Evolutionary conservation across 1,284 basidiomycete species (phyloP).

Genomic region (Tilletia setariae): DNA sequence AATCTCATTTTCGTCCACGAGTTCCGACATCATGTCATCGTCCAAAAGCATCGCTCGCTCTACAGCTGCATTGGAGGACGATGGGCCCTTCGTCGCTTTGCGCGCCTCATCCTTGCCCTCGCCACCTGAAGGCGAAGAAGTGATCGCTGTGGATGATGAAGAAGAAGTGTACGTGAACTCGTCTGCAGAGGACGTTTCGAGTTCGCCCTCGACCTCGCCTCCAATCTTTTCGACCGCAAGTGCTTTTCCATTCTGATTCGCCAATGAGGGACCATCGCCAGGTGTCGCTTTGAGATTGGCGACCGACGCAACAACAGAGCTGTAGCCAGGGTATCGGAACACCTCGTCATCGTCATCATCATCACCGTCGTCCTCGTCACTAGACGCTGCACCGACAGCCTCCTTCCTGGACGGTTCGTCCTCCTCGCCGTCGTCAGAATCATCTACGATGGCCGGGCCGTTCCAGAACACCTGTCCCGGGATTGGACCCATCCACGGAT

Average conservation of each 20-base stretch:
- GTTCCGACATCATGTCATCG: too few relatives aligned
- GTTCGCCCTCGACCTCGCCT: conserved; percentile 2
- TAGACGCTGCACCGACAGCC: background rate
- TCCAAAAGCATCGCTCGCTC: too few relatives aligned
- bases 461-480: conserved; percentile 10
- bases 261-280: background rate
- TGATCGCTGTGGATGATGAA: background rate
- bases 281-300: background rate
- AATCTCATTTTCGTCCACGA: too few relatives aligned
- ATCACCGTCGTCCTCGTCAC: background rate
- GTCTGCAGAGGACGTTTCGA: too few relatives aligned
- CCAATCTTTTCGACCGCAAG: too few relatives aligned
- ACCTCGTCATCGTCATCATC: conserved; percentile 12
- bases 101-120: too few relatives aligned
- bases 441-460: conserved; percentile 3
- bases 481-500: conserved; percentile 7
- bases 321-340: background rate
- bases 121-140: too few relatives aligned
- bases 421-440: background rate
- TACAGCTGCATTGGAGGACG: too few relatives aligned
- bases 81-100: too few relatives aligned
- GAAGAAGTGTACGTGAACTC: background rate
- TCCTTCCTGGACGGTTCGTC: background rate
- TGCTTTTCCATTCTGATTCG: background rate
- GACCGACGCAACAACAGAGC: background rate